Evolutionary conservation across 352 stramenopile species (phyloP), one percentile per base, ranked within the genome.

Genomic region (Globisporangium nodosum): DNA sequence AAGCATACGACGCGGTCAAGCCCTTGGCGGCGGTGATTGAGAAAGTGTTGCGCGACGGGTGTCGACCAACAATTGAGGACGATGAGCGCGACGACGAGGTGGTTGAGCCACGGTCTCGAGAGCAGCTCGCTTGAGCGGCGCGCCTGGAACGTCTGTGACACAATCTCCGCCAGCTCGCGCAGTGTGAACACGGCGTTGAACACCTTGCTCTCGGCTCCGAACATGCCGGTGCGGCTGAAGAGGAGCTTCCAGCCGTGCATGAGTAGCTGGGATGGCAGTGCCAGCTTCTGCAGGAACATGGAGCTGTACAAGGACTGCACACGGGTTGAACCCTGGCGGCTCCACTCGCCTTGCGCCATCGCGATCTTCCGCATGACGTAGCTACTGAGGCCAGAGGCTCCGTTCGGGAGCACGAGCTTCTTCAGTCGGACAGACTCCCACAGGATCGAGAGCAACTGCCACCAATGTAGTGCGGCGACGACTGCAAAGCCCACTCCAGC

Each of bases 1-100:
- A 70, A 42, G 33, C 68, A 73, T 27, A 61, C 20, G 4, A 75
- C 13, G 13, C 68, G 58, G 30, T 68, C 62, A 0, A 53, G 20
- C 1, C 30, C 56, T 40, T 53, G 37, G 24, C 54, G 33, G 16
- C 55, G 49, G 1, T 43, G 52, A 11, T 37, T 15, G 2, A 52
- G 21, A 27, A 27, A 27, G 6, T 48, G 30, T 21, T 71, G 60
- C 7, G 68, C 13, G 16, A 68, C 40, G 0, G 45, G 52, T 0
- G 43, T 63, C 11, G 60, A 59, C 54, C 49, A 63, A 49, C 48
- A 63, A n/a, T 56, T 58, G 6, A 42, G n/a, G 12, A 60, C 58
- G 15, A 60, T 45, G 16, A 60, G 35, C 4, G 43, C 18, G 15
- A 66, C 33, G 13, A 40, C 49, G n/a, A 37, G 33, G 9, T 39